phyloP scores from a whole-genome alignment of 495 filamentous ascomycete genomes.

The Clavariopsis aquatica region DNA sequence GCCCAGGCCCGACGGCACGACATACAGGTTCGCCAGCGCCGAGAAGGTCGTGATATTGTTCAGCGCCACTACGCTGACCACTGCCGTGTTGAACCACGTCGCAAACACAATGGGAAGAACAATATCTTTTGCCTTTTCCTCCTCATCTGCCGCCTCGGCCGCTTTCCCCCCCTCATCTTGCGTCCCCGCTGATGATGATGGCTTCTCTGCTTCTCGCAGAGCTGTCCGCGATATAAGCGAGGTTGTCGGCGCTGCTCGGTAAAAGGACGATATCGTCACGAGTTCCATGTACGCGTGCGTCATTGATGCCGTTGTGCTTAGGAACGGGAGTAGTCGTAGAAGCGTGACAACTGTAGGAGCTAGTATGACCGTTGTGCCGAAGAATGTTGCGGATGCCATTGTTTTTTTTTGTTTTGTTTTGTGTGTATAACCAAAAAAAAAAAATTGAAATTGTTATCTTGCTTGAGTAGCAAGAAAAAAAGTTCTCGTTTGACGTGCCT shows the following conservation, averaged over 20 bases:
- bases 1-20: neutral
- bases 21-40: conserved; percentile 12
- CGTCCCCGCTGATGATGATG: neutral
- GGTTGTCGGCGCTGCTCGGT: neutral
- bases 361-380: neutral
- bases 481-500: no score
- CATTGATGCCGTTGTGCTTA: conserved; percentile 1
- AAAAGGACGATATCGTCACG: conserved; percentile 13
- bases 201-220: no score
- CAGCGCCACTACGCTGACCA: conserved; percentile 4
- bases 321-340: conserved; percentile 11
- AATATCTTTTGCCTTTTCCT: conserved; percentile 7
- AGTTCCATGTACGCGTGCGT: conserved; percentile 14
- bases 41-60: conserved; percentile 9
- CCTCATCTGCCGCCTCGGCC: neutral
- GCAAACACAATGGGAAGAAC: conserved; percentile 8
- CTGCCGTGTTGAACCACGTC: conserved; percentile 13
- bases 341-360: neutral
- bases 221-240: neutral
- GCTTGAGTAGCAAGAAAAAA: no score
- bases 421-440: neutral
- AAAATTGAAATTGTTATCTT: no score
- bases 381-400: conserved; percentile 12
- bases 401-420: neutral
- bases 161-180: neutral